Percentiles rank a stretch among this genome's conserved stretches.
Evolutionary conservation across 225 moss, liverwort and hornwort species (phyloP).

Genomic region (Anthoceros angustus): DNA sequence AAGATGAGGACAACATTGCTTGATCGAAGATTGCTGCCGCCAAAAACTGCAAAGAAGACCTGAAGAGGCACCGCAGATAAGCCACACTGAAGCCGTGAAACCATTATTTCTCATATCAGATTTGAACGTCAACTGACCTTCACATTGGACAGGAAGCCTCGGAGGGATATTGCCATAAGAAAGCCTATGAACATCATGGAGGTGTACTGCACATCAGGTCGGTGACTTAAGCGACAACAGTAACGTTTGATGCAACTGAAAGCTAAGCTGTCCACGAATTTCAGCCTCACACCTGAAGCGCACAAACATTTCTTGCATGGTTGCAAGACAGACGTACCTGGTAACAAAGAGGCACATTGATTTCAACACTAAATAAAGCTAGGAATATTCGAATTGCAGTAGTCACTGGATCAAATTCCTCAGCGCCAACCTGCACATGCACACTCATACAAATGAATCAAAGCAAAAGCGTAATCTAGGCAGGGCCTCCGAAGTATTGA

Average conservation of each 20-base stretch:
- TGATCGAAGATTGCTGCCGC: neutral
- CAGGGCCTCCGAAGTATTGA: no score
- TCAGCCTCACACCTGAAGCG: neutral
- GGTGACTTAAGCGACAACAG: neutral
- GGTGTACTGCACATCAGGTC: neutral
- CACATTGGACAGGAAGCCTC: neutral
- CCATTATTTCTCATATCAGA: neutral
- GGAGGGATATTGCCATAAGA: neutral
- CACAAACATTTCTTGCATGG: neutral
- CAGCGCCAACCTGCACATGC: neutral
- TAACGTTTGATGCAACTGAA: no score
- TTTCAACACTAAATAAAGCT: constrained; percentile 1
- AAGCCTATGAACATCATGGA: constrained; percentile 1
- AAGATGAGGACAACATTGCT: constrained; percentile 1
- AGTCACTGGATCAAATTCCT: neutral
- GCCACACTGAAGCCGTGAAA: neutral
- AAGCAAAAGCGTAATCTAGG: neutral
- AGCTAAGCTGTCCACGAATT: neutral
- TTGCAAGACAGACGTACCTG: neutral
- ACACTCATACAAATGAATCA: neutral
- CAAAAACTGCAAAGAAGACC: constrained; percentile 1
- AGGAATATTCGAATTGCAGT: neutral
- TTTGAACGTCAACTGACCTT: neutral
- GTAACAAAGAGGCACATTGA: constrained; percentile 3
- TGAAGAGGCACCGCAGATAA: neutral